A percentile compares a stretch with the other conserved stretches of the same genome.
phyloP scores from a whole-genome alignment of 495 filamentous ascomycete genomes.

The Immersiella caudata region DNA sequence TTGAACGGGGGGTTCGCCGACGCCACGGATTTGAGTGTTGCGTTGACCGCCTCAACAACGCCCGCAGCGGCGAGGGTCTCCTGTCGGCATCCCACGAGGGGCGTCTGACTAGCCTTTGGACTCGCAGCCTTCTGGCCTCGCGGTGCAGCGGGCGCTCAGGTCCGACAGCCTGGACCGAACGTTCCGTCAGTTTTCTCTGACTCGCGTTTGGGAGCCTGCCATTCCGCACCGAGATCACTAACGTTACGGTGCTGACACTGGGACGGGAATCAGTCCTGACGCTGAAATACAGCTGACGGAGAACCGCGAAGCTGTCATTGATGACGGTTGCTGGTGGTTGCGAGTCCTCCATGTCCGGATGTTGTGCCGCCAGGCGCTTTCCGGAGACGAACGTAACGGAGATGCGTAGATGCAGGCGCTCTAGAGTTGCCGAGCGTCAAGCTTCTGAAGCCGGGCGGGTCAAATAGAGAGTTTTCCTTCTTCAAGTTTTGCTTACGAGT shows the following conservation, averaged over 20 bases:
- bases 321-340: background rate
- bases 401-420: background rate
- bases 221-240: background rate
- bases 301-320: background rate
- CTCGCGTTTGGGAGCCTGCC: conserved; percentile 9
- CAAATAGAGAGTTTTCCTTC: background rate
- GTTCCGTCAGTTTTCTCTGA: conserved; percentile 18
- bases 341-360: too few species aligned
- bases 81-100: conserved; percentile 19
- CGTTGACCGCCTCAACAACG: conserved; percentile 28
- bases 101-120: conserved; percentile 18
- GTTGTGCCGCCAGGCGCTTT: background rate
- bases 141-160: conserved; percentile 19
- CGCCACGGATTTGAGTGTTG: background rate
- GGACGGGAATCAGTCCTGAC: background rate
- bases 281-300: background rate
- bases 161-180: conserved; percentile 28
- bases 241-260: background rate
- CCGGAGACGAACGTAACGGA: background rate
- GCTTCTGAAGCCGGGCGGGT: background rate
- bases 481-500: background rate
- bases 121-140: background rate
- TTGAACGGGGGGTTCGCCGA: background rate
- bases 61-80: background rate
- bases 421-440: background rate